Evolutionary conservation across 306 rosid species (phyloP).

Genomic region (Castanea sativa): DNA sequence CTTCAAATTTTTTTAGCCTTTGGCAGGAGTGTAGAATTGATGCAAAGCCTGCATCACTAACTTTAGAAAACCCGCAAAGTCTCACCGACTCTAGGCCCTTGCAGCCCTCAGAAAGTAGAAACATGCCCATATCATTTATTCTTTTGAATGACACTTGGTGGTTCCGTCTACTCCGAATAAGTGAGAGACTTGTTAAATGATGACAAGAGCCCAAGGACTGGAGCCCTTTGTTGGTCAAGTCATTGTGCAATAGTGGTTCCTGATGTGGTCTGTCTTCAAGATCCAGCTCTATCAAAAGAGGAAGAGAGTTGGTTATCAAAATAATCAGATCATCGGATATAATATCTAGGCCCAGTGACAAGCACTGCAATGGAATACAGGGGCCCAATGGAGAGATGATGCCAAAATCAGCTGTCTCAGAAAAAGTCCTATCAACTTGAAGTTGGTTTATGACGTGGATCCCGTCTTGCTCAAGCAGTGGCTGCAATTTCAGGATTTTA

Average conservation of each 20-base stretch:
- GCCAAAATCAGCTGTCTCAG: neutral
- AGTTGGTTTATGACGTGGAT: conserved; percentile 7
- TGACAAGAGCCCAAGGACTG: conserved; percentile 14
- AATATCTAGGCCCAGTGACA: conserved; percentile 30
- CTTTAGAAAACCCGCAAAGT: conserved; percentile 35
- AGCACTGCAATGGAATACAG: conserved; percentile 19
- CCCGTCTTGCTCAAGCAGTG: conserved; percentile 19
- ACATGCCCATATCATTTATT: conserved; percentile 31
- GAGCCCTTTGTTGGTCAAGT: conserved; percentile 31
- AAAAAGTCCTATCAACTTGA: conserved; percentile 7
- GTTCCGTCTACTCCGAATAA: conserved; percentile 21
- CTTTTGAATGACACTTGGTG: conserved; percentile 25
- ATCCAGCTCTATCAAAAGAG: conserved; percentile 32
- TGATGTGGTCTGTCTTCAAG: conserved; percentile 28
- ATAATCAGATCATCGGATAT: conserved; percentile 23
- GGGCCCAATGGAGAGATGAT: conserved; percentile 2
- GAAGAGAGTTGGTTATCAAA: conserved; percentile 4
- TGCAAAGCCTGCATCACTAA: conserved; percentile 36
- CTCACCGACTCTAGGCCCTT: conserved; percentile 25
- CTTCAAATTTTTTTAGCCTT: conserved; percentile 24
- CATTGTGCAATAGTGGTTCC: conserved; percentile 1
- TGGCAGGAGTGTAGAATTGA: conserved; percentile 30
- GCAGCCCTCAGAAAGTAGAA: conserved; percentile 28
- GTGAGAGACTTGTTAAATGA: conserved; percentile 24
- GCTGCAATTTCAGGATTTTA: conserved; percentile 27